Evolutionary conservation across 2,329 filamentous ascomycete species (phyloP), one percentile per base, ranked within the genome.

Genomic region (Colletotrichum tamarilloi): DNA sequence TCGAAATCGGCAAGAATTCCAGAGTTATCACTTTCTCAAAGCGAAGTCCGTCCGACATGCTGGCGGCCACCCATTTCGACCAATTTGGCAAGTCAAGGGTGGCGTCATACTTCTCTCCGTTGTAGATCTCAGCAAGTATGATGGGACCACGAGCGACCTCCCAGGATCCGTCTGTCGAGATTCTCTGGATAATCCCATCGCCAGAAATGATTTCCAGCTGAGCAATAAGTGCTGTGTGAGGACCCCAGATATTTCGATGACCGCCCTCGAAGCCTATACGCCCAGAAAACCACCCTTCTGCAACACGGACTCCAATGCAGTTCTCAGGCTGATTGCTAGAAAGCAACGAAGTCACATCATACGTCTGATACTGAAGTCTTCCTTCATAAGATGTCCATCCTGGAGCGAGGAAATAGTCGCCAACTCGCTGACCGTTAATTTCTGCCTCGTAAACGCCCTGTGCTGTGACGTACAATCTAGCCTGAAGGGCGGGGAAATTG

Each of bases 341-440:
- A 1, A 89, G 67, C 0, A 86, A 78, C 0, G 79, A 69, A 0
- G 83, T 84, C 1, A 90, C 85, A 72, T 91, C 87, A 67, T 87
- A 88, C 0, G 85, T 87, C 68, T 90, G 84, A 72, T 90, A 91
- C 1, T 83, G 80, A 22, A 87, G 83, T 1, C 88, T 82, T 59
- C 86, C 78, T 0, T 84, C 79, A 74, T 90, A 91, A 3, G 84
- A 84, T 55, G 86, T 85, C 86, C 87, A 90, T 0, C 88, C 88
- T 0, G 88, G 88, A 24, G 87, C 85, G 38, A 89, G 79, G 4
- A 84, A 81, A 5, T 79, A 68, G 42, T 84, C 81, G 0, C 84
- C 83, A 3, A 88, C 82, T 5, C 78, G 77, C 0, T 78, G 70
- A 0, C 85, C 86, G 63, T 90, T 89, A 71, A 89, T 84, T 35